phyloP scores from a whole-genome alignment of 2,329 filamentous ascomycete genomes.

The Colletotrichum abscissum region DNA sequence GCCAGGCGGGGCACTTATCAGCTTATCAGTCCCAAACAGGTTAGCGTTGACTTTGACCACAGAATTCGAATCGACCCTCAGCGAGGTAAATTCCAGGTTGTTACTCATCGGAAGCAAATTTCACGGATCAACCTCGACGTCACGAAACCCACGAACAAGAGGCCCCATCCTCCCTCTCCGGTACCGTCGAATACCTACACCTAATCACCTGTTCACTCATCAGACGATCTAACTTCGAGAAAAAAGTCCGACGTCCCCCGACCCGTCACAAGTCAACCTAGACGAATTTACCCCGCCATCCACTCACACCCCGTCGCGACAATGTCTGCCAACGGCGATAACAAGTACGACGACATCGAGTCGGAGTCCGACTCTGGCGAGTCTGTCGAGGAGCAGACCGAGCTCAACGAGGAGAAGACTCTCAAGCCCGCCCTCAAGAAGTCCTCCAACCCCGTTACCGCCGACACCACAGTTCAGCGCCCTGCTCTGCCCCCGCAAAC shows the following conservation, averaged over 20 bases:
- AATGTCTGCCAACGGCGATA: conserved; percentile 69
- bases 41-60: conserved; percentile 56
- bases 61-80: conserved; percentile 51
- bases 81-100: conserved; percentile 41
- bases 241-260: conserved; percentile 18
- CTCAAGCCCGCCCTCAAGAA: conserved; percentile 92
- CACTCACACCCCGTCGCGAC: conserved; percentile 35
- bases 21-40: conserved; percentile 48
- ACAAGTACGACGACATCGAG: conserved; percentile 78
- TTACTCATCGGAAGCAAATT: conserved; percentile 37
- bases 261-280: conserved; percentile 18
- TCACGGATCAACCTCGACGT: conserved; percentile 38
- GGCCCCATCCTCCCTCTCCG: conserved; percentile 24
- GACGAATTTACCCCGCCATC: conserved; percentile 42
- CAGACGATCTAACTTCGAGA: conserved; percentile 11
- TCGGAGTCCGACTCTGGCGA: conserved; percentile 77
- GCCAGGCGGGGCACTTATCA: conserved; percentile 46
- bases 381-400: conserved; percentile 68
- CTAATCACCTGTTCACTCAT: background rate
- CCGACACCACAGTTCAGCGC: conserved; percentile 65
- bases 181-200: conserved; percentile 13
- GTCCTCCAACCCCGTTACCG: conserved; percentile 54
- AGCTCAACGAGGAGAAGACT: conserved; percentile 67
- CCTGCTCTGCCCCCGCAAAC: conserved; percentile 84
- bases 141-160: conserved; percentile 34